These are phyloP conservation scores for Jimgerdemannia lactiflua DNA, from an alignment of 192 early-diverging fungal species.

Conservation along the genomic window DNA sequence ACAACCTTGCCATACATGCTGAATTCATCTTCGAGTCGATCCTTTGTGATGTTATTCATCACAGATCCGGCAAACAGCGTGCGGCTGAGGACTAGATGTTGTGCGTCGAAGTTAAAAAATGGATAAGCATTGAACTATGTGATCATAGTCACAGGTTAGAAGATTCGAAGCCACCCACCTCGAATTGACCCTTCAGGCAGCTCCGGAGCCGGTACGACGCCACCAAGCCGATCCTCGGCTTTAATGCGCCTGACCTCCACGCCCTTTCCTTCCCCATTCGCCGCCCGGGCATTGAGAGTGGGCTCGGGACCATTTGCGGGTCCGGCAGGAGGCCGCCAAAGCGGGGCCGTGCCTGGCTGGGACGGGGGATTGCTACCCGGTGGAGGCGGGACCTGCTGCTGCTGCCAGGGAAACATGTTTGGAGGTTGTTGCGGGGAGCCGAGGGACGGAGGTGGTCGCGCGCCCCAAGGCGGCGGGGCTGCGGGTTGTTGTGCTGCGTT, in stretches of 20 bases:
- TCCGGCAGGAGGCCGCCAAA: not conserved
- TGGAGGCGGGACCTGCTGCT: too few relatives aligned
- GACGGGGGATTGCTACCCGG: not conserved
- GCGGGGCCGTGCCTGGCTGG: too few relatives aligned
- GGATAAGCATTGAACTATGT: not conserved
- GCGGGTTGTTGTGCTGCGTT: not conserved
- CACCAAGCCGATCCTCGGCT: not conserved
- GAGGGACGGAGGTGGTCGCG: not conserved
- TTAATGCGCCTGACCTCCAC: not conserved
- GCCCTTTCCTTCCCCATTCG: not conserved
- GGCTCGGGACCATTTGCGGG: not conserved
- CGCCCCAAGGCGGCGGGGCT: not conserved
- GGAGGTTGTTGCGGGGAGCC: too few relatives aligned
- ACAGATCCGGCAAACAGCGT: slow-evolving; percentile 35
- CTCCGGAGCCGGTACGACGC: not conserved
- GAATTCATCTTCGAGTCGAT: slow-evolving; percentile 21
- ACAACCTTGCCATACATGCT: slow-evolving; percentile 23
- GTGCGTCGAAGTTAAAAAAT: too few relatives aligned
- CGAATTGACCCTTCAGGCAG: not conserved
- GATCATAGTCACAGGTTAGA: not conserved
- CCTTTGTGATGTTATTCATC: slow-evolving; percentile 17
- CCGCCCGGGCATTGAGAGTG: not conserved
- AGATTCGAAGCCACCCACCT: not conserved
- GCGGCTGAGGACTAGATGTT: slow-evolving; percentile 25
- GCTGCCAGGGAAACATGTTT: not conserved